Percentiles rank a stretch among this genome's conserved stretches.
phyloP scores from a whole-genome alignment of 805 yeast genomes.

The Teunomyces aglyptinius region DNA sequence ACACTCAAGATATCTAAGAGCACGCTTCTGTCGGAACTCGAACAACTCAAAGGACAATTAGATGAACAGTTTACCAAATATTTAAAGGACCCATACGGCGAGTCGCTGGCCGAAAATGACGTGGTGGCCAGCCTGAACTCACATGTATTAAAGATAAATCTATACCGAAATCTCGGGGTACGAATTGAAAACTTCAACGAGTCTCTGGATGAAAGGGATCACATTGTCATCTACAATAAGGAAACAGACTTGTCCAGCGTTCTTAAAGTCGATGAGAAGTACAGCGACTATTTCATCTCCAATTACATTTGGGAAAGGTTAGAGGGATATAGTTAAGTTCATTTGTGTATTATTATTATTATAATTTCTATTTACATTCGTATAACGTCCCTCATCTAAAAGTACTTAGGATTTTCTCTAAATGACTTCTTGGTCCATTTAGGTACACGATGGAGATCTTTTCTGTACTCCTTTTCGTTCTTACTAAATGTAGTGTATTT shows the following conservation, averaged over 20 bases:
- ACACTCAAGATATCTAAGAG: conserved; percentile 30
- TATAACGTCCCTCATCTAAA: conserved; percentile 29
- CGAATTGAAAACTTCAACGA: conserved; percentile 35
- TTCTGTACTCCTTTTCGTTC: conserved; percentile 75
- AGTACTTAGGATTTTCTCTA: conserved; percentile 75
- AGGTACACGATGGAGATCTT: conserved; percentile 82
- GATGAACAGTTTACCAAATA: conserved; percentile 6
- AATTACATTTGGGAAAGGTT: conserved; percentile 77
- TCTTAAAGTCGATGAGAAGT: conserved; percentile 51
- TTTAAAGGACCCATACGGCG: conserved; percentile 18
- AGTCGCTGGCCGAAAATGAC: conserved; percentile 30
- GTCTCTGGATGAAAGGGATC: conserved; percentile 21
- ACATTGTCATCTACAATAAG: conserved; percentile 50
- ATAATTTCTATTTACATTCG: conserved; percentile 6
- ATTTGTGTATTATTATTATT: conserved; percentile 4
- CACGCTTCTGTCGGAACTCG: conserved; percentile 36
- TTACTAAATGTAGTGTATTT: conserved; percentile 85
- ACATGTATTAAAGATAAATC: conserved; percentile 51
- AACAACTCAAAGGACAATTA: conserved; percentile 24
- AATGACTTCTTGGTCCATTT: conserved; percentile 86
- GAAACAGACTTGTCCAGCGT: conserved; percentile 46
- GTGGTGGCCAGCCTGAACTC: conserved; percentile 40
- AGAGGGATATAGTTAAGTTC: conserved; percentile 13
- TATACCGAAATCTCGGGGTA: conserved; percentile 62
- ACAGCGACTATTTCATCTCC: conserved; percentile 66